A percentile compares a stretch with the other conserved stretches of the same genome.
phyloP scores from a whole-genome alignment of 2,329 filamentous ascomycete genomes.

The Trichoderma cornu-damae region DNA sequence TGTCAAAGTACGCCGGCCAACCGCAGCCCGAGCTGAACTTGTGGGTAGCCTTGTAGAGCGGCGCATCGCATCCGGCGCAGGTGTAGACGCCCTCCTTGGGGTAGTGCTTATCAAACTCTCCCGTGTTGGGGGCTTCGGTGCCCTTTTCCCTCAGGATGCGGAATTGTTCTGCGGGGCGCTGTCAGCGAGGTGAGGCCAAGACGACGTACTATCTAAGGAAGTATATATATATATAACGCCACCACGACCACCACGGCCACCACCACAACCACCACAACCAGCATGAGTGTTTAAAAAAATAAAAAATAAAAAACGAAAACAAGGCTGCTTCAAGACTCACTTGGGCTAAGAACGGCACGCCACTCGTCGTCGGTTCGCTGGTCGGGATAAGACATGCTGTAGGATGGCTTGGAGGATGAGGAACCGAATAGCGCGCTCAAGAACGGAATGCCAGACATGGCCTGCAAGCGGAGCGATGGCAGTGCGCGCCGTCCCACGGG shows the following conservation, averaged over 20 bases:
- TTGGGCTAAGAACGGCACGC: constrained; percentile 70
- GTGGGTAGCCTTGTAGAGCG: constrained; percentile 86
- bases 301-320: neutral
- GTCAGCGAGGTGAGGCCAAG: constrained; percentile 18
- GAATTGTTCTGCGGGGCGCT: constrained; percentile 72
- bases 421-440: constrained; percentile 69
- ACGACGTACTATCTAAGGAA: too few relatives aligned
- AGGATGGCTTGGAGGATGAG: constrained; percentile 37
- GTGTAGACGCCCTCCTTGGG: constrained; percentile 72
- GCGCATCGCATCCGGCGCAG: constrained; percentile 79
- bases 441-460: constrained; percentile 76
- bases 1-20: constrained; percentile 98
- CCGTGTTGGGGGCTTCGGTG: constrained; percentile 75
- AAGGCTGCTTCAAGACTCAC: constrained; percentile 30
- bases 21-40: constrained; percentile 97
- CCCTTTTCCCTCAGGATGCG: constrained; percentile 87
- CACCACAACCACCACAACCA: too few relatives aligned
- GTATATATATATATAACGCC: too few relatives aligned
- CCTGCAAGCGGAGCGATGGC: constrained; percentile 35
- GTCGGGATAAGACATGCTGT: constrained; percentile 70
- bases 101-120: constrained; percentile 83
- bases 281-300: too few relatives aligned
- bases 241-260: too few relatives aligned
- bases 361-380: constrained; percentile 79
- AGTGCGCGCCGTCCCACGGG: constrained; percentile 19